Conservation (phyloP, 345 rosid genomes). For the Noccaea caerulescens region DNA sequence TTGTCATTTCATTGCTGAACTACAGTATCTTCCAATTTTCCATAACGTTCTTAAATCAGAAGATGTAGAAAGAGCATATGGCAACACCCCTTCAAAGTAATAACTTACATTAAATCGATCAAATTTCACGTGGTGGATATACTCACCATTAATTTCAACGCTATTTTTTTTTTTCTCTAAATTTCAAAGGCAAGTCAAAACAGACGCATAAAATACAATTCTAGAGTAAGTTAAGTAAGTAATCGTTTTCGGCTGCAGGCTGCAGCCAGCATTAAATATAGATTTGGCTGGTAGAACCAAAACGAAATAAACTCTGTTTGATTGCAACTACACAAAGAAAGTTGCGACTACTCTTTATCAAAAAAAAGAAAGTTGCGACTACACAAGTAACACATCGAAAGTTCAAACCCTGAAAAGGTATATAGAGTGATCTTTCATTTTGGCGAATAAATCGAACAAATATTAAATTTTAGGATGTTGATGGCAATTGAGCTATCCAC, state of each 20-base stretch:
- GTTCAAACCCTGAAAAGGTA: conserved; percentile 3
- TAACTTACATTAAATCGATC: neutral
- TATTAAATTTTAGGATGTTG: neutral
- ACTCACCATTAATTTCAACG: conserved; percentile 39
- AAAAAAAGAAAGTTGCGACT: neutral
- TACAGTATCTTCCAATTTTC: neutral
- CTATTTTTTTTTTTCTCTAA: neutral
- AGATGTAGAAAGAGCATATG: conserved; percentile 18
- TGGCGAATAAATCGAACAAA: neutral
- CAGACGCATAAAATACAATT: neutral
- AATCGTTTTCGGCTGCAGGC: neutral
- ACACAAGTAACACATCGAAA: neutral
- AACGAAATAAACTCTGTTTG: conserved; percentile 10
- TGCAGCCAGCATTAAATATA: neutral
- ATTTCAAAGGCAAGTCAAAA: neutral
- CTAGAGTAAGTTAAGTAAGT: too few relatives aligned
- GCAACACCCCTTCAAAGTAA: conserved; percentile 32
- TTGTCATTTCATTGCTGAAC: neutral
- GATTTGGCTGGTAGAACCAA: conserved; percentile 1
- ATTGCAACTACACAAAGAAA: conserved; percentile 11
- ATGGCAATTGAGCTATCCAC: conserved; percentile 27
- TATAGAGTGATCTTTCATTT: neutral
- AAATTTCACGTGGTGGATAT: conserved; percentile 41
- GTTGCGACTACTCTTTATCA: too few relatives aligned
- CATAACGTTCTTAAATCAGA: neutral